These are phyloP conservation scores for Parasarocladium wereldwijsianum DNA, from an alignment of 2,329 filamentous ascomycete species.

Conservation along the genomic window DNA sequence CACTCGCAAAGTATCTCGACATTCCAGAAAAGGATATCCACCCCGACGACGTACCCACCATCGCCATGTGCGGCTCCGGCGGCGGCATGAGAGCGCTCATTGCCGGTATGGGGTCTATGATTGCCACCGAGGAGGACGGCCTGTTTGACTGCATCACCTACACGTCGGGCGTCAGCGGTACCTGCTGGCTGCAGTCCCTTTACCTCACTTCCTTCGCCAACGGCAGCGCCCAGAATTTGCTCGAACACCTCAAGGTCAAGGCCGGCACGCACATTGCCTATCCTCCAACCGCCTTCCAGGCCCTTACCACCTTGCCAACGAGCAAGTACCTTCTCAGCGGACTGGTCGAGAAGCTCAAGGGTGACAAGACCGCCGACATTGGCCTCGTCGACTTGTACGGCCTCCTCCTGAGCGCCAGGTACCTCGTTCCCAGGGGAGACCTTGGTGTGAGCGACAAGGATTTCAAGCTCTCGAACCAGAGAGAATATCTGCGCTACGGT, in stretches of 20 bases:
- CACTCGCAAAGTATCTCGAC: slow-evolving; percentile 69
- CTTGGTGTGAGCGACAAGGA: slow-evolving; percentile 57
- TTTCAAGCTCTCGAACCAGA: slow-evolving; percentile 84
- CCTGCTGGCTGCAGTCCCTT: slow-evolving; percentile 85
- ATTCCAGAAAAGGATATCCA: slow-evolving; percentile 71
- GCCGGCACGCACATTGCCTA: slow-evolving; percentile 85
- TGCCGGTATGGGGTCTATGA: slow-evolving; percentile 74
- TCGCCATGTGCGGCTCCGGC: slow-evolving; percentile 89
- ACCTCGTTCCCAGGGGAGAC: slow-evolving; percentile 74
- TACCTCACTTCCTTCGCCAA: slow-evolving; percentile 61
- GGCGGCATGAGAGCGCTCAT: slow-evolving; percentile 83
- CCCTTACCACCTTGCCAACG: slow-evolving; percentile 77
- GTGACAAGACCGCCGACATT: slow-evolving; percentile 55
- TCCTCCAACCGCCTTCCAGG: slow-evolving; percentile 66
- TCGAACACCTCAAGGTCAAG: slow-evolving; percentile 76
- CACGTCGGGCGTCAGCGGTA: slow-evolving; percentile 87
- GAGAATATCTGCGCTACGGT: slow-evolving; percentile 59
- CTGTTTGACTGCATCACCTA: slow-evolving; percentile 92
- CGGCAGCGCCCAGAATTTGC: slow-evolving; percentile 51
- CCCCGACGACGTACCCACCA: slow-evolving; percentile 81
- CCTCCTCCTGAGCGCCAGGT: slow-evolving; percentile 64
- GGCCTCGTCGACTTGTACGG: slow-evolving; percentile 92
- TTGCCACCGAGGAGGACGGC: slow-evolving; percentile 72
- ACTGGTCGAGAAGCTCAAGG: slow-evolving; percentile 80
- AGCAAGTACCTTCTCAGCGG: slow-evolving; percentile 84